Conservation (phyloP, 768 basidiomycete genomes). For the Tylopilus sp. region DNA sequence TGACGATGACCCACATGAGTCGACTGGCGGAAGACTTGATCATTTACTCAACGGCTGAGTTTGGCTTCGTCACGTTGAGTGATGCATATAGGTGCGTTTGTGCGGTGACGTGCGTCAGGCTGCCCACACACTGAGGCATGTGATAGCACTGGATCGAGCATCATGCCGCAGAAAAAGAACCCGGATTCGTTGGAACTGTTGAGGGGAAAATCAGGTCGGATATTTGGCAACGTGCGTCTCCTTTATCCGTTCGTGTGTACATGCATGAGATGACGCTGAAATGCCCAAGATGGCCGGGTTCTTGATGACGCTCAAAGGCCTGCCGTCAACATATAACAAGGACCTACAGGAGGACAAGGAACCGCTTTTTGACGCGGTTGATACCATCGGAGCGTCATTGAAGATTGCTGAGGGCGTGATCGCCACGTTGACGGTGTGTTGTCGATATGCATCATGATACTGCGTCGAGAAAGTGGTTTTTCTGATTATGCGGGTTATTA, state of each 20-base stretch:
- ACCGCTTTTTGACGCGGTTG: conserved; percentile 90
- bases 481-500: conserved; percentile 38
- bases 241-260: background rate
- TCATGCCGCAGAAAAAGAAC: conserved; percentile 99
- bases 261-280: background rate
- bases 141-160: conserved; percentile 91
- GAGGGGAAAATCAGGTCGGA: conserved; percentile 90
- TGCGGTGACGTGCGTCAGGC: background rate
- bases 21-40: conserved; percentile 95
- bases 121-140: background rate
- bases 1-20: conserved; percentile 92
- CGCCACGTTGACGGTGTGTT: conserved; percentile 76
- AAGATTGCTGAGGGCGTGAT: conserved; percentile 94
- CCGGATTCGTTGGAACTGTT: conserved; percentile 94
- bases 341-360: conserved; percentile 99
- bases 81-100: conserved; percentile 92
- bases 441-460: background rate
- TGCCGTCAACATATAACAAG: conserved; percentile 99
- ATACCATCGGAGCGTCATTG: conserved; percentile 83
- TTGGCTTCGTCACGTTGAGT: conserved; percentile 92
- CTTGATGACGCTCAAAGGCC: conserved; percentile 93
- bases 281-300: conserved; percentile 84
- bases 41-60: conserved; percentile 95
- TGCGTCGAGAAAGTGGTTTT: background rate
- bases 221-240: conserved; percentile 79